Percentiles rank a stretch among this genome's conserved stretches.
phyloP scores from a whole-genome alignment of 306 rosid genomes.

The Gillenia trifoliata region DNA sequence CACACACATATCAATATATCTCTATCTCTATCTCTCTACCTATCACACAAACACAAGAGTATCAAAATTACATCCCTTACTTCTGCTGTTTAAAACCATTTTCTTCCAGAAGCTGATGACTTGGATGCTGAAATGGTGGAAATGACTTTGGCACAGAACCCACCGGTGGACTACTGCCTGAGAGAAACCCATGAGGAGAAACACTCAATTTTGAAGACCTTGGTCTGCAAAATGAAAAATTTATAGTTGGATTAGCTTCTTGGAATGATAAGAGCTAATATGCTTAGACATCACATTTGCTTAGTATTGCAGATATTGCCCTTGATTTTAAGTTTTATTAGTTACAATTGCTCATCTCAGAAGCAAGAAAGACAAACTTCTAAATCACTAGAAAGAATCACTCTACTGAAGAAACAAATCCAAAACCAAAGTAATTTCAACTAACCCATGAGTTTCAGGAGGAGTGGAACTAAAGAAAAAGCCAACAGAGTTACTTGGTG shows the following conservation, averaged over 20 bases:
- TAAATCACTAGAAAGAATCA: neutral
- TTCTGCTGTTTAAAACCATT: constrained; percentile 93
- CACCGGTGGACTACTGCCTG: constrained; percentile 84
- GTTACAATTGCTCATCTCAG: constrained; percentile 11
- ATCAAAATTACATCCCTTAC: constrained; percentile 44
- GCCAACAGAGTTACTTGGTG: constrained; percentile 92
- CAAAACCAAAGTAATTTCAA: constrained; percentile 18
- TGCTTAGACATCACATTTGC: constrained; percentile 2
- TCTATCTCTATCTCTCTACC: neutral
- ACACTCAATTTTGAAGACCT: constrained; percentile 72
- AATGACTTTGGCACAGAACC: constrained; percentile 96
- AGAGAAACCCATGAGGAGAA: constrained; percentile 75
- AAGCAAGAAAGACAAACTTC: neutral
- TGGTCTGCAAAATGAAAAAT: constrained; percentile 45
- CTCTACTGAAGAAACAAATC: neutral
- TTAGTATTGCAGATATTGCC: constrained; percentile 7
- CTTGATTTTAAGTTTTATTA: neutral
- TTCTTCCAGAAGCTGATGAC: constrained; percentile 96
- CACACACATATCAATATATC: neutral
- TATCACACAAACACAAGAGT: neutral
- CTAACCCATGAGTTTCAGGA: constrained; percentile 91
- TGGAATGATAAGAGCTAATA: constrained; percentile 8
- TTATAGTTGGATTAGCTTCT: constrained; percentile 25
- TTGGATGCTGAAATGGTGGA: constrained; percentile 97
- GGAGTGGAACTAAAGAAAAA: constrained; percentile 93